A percentile compares a stretch with the other conserved stretches of the same genome.
Evolutionary conservation across 495 filamentous ascomycete species (phyloP).

Genomic region (Trichoderma virens): DNA sequence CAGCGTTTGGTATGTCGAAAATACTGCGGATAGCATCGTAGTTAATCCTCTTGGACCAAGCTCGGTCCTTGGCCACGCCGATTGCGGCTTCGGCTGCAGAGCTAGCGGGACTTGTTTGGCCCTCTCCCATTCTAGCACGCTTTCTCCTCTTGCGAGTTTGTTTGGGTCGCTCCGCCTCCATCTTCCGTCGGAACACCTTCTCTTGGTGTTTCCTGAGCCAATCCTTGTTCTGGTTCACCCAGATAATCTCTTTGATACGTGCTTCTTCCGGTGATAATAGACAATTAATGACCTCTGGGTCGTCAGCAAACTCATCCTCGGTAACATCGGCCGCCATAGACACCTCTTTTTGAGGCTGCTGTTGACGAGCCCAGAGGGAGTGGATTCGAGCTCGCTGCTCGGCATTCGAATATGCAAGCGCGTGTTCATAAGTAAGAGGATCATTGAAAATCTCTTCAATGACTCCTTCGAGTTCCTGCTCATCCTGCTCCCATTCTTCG

Average conservation of each 20-base stretch:
- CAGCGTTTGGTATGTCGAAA: constrained; percentile 30
- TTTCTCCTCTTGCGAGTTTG: constrained; percentile 41
- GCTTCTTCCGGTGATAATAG: constrained; percentile 62
- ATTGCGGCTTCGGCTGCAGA: constrained; percentile 66
- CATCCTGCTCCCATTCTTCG: constrained; percentile 41
- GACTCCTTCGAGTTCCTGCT: constrained; percentile 39
- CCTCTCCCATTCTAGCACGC: constrained; percentile 50
- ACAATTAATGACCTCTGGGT: constrained; percentile 75
- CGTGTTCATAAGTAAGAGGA: constrained; percentile 39
- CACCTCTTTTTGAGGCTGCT: constrained; percentile 21
- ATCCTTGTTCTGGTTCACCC: constrained; percentile 88
- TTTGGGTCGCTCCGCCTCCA: constrained; percentile 49
- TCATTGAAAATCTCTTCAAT: constrained; percentile 41
- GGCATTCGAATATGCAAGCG: constrained; percentile 35
- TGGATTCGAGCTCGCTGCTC: constrained; percentile 28
- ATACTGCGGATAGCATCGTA: constrained; percentile 61
- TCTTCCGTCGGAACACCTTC: constrained; percentile 59
- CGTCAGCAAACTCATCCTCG: constrained; percentile 74
- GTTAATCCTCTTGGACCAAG: constrained; percentile 75
- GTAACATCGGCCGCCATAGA: constrained; percentile 51
- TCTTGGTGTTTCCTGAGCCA: constrained; percentile 77
- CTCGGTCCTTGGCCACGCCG: constrained; percentile 63
- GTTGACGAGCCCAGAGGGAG: constrained; percentile 23
- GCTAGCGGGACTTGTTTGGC: constrained; percentile 44
- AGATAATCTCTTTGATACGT: constrained; percentile 75